Evolutionary conservation across 2,329 filamentous ascomycete species (phyloP), one percentile per base, ranked within the genome.

Genomic region (Lachnellula subtilissima): DNA sequence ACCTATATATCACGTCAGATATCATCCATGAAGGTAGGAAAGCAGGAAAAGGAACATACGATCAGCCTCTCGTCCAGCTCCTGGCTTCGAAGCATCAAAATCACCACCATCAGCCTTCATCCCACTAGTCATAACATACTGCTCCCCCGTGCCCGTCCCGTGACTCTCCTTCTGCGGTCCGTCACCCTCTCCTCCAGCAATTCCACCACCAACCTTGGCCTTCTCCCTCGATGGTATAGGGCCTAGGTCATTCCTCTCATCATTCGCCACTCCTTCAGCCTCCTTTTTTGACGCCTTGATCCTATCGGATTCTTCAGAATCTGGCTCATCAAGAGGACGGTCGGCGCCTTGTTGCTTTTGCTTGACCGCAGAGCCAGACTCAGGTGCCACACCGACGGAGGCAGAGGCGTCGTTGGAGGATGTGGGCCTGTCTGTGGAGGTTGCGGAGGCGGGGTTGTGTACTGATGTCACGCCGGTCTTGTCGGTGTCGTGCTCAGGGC

Each of bases 21-120:
- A 15, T 39, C 15, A 5, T 4, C 40, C 40, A 32, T 17, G 19
- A 37, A 23, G 40, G 14, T 4, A 17, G 6, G 6, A 19, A 19
- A 9, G 14, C 2, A 8, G 3, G 2, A 70, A 14, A 23, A 14
- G 28, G 17, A n/a, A 47, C 73, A 66, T 70, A 86, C 86, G 79
- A 62, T 87, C 84, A 58, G 86, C 86, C 69, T 89, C 86, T 37
- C 71, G 73, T 3, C 84, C 85, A 11, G 86, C 86, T 11, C 86
- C 86, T 0, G 84, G 79, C 57, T 79, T 79, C 7, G 78, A 73
- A 4, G 81, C 84, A 64, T 88, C 86, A 66, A 88, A 87, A 63
- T 88, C 77, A 5, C 86, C 85, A 0, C 86, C 85, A 40, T 89
- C 85, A 15, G 84, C 82, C 36, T 75, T 71, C 28, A 87, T 68